Evolutionary conservation across 2,329 filamentous ascomycete genomes (phyloP), one percentile per base, ranked within the genome.

Genomic region (Colletotrichum coccodes): DNA sequence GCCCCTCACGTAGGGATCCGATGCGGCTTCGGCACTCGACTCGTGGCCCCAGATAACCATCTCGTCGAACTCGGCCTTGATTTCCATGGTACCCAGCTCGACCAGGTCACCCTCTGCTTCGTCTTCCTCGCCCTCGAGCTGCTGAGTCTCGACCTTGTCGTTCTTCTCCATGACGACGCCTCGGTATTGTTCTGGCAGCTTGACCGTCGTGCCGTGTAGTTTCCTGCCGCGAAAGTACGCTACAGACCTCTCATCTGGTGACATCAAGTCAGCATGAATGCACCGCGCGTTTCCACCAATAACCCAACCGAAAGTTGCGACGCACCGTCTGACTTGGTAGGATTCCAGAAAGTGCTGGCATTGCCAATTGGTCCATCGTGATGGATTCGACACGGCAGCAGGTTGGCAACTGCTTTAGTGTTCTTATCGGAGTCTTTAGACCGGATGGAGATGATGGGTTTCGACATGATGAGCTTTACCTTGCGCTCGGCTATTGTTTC

Each of bases 31-130:
- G 6, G 90, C 90, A 57, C 88, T 74, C 1, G 82, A 79, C 72
- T 96, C 94, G 78, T 97, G 94, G 0, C 88, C 91, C 95, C 95
- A 98, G n/a, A 97, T 86, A 3, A 94, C 81, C 58, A 97, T 78
- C 62, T 92, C 85, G 7, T 94, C 89, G 76, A 98, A 98, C 18
- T 85, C 85, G 1, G 89, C 90, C 23, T 90, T 84, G 49, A 89
- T 83, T 58, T 92, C 86, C 72, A 95, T 81, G 23, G 84, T 84
- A 11, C 89, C 86, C 1, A 87, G 78, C 8, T 76, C 74, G 46
- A 82, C 75, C 18, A 83, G 81, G 3, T 84, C 81, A 1, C 83
- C 81, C 18, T 86, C 80, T 11, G 85, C 83, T 2, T 80, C 75
- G 1, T 82, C 76, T 3, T 85, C 83, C 40, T 79, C 76, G 16